These are phyloP conservation scores for Ophiostoma triangulosporum DNA, from an alignment of 2,329 filamentous ascomycete genomes.

Conservation along the genomic window DNA sequence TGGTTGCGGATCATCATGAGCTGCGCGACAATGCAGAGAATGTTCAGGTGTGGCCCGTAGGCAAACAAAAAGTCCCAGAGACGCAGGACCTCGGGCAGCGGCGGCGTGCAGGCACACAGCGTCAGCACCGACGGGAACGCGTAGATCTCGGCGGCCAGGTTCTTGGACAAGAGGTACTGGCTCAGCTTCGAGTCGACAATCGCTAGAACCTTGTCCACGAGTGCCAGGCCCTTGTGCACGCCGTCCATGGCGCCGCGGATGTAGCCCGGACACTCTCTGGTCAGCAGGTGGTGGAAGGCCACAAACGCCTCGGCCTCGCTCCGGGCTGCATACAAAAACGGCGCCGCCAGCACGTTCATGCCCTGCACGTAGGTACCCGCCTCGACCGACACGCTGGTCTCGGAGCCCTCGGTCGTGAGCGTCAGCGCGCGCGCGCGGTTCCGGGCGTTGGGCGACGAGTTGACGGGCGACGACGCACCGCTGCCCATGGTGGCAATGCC, in stretches of 20 bases:
- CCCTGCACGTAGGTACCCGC: slow-evolving; percentile 90
- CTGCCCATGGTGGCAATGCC: neutral
- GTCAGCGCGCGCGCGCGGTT: slow-evolving; percentile 42
- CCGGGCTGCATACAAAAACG: slow-evolving; percentile 85
- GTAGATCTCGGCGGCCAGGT: slow-evolving; percentile 85
- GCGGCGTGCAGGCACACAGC: slow-evolving; percentile 88
- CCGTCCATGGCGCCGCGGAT: slow-evolving; percentile 95
- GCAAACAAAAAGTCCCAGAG: slow-evolving; percentile 97
- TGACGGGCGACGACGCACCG: slow-evolving; percentile 17
- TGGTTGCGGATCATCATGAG: slow-evolving; percentile 76
- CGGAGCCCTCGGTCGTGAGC: slow-evolving; percentile 50
- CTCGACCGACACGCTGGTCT: slow-evolving; percentile 42
- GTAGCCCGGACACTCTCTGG: slow-evolving; percentile 80
- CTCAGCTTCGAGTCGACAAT: slow-evolving; percentile 85
- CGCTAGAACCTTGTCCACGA: slow-evolving; percentile 84
- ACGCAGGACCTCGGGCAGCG: slow-evolving; percentile 78
- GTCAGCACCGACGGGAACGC: slow-evolving; percentile 93
- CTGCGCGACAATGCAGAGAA: slow-evolving; percentile 92
- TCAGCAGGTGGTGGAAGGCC: slow-evolving; percentile 78
- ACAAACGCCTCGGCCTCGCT: slow-evolving; percentile 93
- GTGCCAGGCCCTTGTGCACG: slow-evolving; percentile 77
- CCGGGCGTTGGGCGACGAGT: slow-evolving; percentile 32
- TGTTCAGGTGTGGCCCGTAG: slow-evolving; percentile 87
- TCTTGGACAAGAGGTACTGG: slow-evolving; percentile 70
- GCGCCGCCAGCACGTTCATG: slow-evolving; percentile 95